phyloP scores from a whole-genome alignment of 225 moss, liverwort and hornwort species.

The Pleurozium schreberi region DNA sequence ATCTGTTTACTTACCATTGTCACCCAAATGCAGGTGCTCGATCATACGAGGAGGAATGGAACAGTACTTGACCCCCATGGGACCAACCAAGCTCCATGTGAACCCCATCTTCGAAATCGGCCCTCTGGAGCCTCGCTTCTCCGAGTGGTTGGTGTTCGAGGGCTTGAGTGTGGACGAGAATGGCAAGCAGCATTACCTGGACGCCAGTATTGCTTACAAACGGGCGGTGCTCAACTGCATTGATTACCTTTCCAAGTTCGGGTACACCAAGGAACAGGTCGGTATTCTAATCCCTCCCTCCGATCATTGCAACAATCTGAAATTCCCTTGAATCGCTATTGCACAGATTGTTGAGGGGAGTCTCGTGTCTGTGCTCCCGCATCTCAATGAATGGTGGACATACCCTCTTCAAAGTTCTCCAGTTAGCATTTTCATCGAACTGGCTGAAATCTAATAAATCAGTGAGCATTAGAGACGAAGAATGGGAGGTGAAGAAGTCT shows the following conservation, averaged over 20 bases:
- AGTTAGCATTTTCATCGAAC: neutral
- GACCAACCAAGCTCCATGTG: slow-evolving; percentile 80
- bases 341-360: neutral
- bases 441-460: neutral
- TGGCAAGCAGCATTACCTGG: slow-evolving; percentile 75
- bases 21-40: slow-evolving; percentile 35
- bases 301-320: neutral
- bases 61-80: slow-evolving; percentile 90
- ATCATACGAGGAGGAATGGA: slow-evolving; percentile 74
- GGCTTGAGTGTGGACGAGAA: slow-evolving; percentile 77
- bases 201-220: slow-evolving; percentile 78
- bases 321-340: neutral
- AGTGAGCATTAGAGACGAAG: neutral
- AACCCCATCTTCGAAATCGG: slow-evolving; percentile 89
- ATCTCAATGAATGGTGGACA: neutral
- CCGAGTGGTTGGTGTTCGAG: slow-evolving; percentile 84
- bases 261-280: slow-evolving; percentile 80
- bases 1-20: neutral
- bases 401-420: neutral
- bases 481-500: neutral
- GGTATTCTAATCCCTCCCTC: neutral
- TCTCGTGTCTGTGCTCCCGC: neutral
- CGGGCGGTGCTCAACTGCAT: slow-evolving; percentile 76
- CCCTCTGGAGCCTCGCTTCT: slow-evolving; percentile 75
- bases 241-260: slow-evolving; percentile 82